Evolutionary conservation across 2,329 filamentous ascomycete species (phyloP), one percentile per base, ranked within the genome.

Genomic region (Rhinocladiella similis): DNA sequence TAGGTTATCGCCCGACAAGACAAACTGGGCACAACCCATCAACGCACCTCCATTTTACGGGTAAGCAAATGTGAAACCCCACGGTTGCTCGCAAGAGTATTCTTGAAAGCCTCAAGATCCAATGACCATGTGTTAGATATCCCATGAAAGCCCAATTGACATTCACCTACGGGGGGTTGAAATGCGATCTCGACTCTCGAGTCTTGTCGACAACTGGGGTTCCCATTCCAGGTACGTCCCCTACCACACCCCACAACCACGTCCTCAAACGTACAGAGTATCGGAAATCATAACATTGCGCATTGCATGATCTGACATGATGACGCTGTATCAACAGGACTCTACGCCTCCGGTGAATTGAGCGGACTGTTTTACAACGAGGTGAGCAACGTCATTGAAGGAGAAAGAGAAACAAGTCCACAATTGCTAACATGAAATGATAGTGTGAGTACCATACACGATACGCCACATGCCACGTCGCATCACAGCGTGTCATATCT

Each of bases 11-110:
- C 69, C 70, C 1, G 70, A 73, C 51, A 61, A 61, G 48, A 71
- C 68, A 1, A 76, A 75, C 35, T 76, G 73, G 73, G 73, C 73
- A n/a, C 69, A 69, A 20, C 70, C 69, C 16, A 74, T 75, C 47
- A 63, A 62, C 16, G 70, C 67, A 41, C 60, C 68, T 1, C 73
- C 72, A 0, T 75, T 71, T 57, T 74, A 72, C 53, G 73, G 70
- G 55, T 57, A 47, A 57, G 55, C 36, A 25, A 25, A 25, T 25
- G 7, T 25, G 4, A 25, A 4, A 12, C 33, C n/a, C n/a, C 29
- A 38, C 18, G 22, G 22, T 5, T 25, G 22, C 22, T 45, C n/a
- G n/a, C n/a, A n/a, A n/a, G n/a, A n/a, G n/a, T n/a, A n/a, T n/a
- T n/a, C n/a, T n/a, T n/a, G n/a, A n/a, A n/a, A n/a, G n/a, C n/a